Evolutionary conservation across 2,329 filamentous ascomycete species (phyloP).

Genomic region (Pseudogymnoascus sp.): DNA sequence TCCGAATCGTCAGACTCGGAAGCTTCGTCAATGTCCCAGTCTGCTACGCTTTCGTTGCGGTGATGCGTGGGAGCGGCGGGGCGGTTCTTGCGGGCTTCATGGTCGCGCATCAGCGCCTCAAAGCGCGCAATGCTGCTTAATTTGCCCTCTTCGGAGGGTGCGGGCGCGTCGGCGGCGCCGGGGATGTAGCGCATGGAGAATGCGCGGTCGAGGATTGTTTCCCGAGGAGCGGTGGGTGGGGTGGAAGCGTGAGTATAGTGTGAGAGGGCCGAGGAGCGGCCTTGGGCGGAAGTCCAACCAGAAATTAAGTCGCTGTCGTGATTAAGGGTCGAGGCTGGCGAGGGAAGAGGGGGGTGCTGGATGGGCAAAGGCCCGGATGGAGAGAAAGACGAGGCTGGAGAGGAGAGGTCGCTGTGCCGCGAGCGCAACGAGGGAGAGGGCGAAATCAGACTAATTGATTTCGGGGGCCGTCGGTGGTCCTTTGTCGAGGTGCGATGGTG

Average conservation of each 20-base stretch:
- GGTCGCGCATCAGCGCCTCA: constrained; percentile 55
- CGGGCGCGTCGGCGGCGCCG: constrained; percentile 42
- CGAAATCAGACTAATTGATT: constrained; percentile 44
- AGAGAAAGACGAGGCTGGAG: constrained; percentile 28
- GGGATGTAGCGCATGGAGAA: constrained; percentile 57
- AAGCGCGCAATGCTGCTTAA: constrained; percentile 57
- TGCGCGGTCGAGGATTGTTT: constrained; percentile 59
- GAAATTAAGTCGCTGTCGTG: constrained; percentile 51
- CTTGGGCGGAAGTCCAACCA: constrained; percentile 52
- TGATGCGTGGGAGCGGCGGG: constrained; percentile 10
- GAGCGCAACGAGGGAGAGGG: constrained; percentile 54
- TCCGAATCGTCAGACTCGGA: constrained; percentile 4
- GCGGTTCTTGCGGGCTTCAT: constrained; percentile 38
- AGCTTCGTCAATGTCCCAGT: constrained; percentile 3
- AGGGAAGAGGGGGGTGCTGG: constrained; percentile 43
- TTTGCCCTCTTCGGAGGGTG: constrained; percentile 46
- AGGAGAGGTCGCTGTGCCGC: constrained; percentile 51
- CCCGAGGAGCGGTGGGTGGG: constrained; percentile 43
- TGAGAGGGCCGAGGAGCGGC: constrained; percentile 48
- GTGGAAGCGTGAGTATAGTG: constrained; percentile 34
- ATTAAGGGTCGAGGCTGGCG: constrained; percentile 43
- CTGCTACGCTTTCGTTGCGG: not conserved
- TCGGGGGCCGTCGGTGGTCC: constrained; percentile 30
- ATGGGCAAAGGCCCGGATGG: constrained; percentile 37
- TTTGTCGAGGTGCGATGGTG: constrained; percentile 42